Evolutionary conservation across 495 filamentous ascomycete genomes (phyloP), one percentile per base, ranked within the genome.

Genomic region (Penicillium crystallinum): DNA sequence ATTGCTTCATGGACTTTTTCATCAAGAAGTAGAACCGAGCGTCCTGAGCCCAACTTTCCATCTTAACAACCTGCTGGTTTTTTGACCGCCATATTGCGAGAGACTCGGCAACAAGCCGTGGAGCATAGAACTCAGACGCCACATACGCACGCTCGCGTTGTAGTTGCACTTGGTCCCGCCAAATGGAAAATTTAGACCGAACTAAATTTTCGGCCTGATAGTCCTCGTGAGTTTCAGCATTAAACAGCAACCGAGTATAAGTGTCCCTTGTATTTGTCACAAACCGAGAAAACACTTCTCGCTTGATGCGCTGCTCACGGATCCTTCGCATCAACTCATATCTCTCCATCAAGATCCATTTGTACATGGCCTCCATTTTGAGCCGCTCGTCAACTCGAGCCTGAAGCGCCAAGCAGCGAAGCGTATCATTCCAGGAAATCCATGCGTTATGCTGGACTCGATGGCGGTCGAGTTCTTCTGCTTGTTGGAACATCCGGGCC

Each of bases 371-470:
- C 56, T 84, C 76, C 45, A 82, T 66, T 42, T 80, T 69, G 41
- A 82, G 49, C 2, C 83, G 77, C 54, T 86, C 82, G 50, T 84
- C 76, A 40, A 85, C 80, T 19, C 71, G 76, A 14, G 67, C 67
- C 30, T 61, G 68, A 5, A 87, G 66, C 2, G 74, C 76, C 53
- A 77, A 67, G 48, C 75, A 79, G 11, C 84, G 81, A 29, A 85
- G 71, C 14, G 68, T 75, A 66, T 87, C 82, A 49, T 86, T 87
- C 86, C 86, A 90, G 11, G 72, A 59, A 1, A 80, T 81, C 76
- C 78, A 85, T 8, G 80, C 68, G 59, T 81, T 83, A 25, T 77
- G 76, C 38, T 85, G 54, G 31, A 83, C 61, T 35, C 82, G 74
- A 51, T 68, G 49, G 22, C 65, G 74, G 56, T 86, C 73, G 36